Evolutionary conservation across 257 asterid species (phyloP).

Genomic region (Solanum neorickii): DNA sequence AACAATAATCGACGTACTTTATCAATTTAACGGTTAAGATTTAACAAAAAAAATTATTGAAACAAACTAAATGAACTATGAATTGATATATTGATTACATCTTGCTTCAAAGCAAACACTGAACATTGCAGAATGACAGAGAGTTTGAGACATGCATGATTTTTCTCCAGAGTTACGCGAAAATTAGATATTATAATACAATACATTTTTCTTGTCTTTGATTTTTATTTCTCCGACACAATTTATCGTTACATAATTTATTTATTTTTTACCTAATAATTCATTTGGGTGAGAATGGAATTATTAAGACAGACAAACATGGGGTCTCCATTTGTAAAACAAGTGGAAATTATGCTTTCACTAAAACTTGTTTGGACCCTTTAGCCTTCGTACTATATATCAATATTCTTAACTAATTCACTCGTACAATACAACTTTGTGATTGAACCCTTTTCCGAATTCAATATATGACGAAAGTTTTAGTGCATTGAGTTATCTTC

Average conservation of each 20-base stretch:
- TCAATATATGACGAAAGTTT: too few species aligned
- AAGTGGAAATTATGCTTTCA: background rate
- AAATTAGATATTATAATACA: background rate
- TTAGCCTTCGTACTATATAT: background rate
- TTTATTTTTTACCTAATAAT: background rate
- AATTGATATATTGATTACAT: background rate
- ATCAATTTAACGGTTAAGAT: too few species aligned
- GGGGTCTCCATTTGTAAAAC: background rate
- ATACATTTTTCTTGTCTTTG: background rate
- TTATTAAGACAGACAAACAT: background rate
- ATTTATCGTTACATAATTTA: background rate
- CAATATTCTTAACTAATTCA: background rate
- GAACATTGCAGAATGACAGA: too few species aligned
- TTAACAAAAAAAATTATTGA: too few species aligned
- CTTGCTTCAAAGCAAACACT: background rate
- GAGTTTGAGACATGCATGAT: background rate
- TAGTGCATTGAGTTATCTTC: fast-evolving
- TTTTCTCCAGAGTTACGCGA: background rate
- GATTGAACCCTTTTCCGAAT: fast-evolving
- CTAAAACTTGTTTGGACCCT: background rate
- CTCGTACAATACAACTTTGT: background rate
- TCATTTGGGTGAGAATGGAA: background rate
- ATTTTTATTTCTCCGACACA: background rate
- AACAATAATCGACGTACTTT: too few species aligned
- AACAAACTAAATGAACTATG: background rate